These are phyloP conservation scores for Penicillium sp. DNA, from an alignment of 2,329 filamentous ascomycete species.

Conservation along the genomic window DNA sequence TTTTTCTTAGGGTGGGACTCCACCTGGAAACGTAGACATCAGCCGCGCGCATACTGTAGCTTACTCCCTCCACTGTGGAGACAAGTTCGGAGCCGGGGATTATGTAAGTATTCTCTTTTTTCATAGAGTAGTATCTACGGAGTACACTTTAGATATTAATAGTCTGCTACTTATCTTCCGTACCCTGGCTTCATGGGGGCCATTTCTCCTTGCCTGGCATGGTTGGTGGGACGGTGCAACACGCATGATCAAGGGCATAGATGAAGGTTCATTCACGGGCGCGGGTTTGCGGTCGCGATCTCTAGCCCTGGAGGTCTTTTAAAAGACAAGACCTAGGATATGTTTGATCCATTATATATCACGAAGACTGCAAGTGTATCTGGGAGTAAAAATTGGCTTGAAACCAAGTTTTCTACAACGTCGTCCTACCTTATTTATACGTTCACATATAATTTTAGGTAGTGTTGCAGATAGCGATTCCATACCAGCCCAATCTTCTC, in stretches of 20 bases:
- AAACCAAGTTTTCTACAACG: neutral
- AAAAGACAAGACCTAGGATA: too few species aligned
- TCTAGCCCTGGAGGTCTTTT: too few species aligned
- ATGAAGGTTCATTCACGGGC: neutral
- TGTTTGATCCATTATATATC: too few species aligned
- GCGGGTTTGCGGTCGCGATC: neutral
- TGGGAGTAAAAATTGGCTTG: neutral
- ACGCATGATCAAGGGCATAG: neutral
- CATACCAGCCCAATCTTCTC: neutral
- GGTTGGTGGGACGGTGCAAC: conserved; percentile 3
- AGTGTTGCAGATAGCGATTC: neutral
- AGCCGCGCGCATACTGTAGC: conserved; percentile 25
- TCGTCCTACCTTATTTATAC: neutral
- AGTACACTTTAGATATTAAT: neutral
- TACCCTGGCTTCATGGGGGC: neutral
- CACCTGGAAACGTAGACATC: conserved; percentile 12
- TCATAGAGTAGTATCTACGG: neutral
- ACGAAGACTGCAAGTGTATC: neutral
- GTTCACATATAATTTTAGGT: neutral
- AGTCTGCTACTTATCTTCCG: neutral
- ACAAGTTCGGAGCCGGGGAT: conserved; percentile 6
- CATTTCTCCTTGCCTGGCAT: neutral
- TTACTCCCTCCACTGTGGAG: conserved; percentile 17
- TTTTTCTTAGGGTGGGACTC: neutral
- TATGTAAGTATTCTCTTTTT: neutral